A percentile compares a stretch with the other conserved stretches of the same genome.
phyloP scores from a whole-genome alignment of 1,284 basidiomycete species.

The Stereum hirsutum region DNA sequence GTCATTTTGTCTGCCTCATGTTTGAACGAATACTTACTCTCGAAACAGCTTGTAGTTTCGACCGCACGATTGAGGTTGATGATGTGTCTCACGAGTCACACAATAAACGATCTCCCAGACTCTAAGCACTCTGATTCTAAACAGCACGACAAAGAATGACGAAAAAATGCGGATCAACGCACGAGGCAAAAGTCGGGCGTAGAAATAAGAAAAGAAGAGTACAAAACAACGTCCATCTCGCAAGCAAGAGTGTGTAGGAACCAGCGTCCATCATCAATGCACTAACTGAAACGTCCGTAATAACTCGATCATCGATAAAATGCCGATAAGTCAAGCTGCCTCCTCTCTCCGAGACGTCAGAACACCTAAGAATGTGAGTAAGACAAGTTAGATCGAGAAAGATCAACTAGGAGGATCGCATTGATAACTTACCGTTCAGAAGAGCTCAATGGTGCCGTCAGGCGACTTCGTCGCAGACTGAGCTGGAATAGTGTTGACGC shows the following conservation, averaged over 20 bases:
- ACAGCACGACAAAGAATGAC: constrained; percentile 7
- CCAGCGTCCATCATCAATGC: constrained; percentile 2
- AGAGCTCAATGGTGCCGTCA: not conserved
- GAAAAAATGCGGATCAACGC: constrained; percentile 9
- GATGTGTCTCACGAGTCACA: too few species aligned
- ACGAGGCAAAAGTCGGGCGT: constrained; percentile 7
- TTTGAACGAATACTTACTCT: too few species aligned
- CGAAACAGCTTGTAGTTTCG: too few species aligned
- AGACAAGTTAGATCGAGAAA: not conserved
- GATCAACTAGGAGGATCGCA: not conserved
- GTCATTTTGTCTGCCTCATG: too few species aligned
- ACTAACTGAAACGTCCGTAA: not conserved
- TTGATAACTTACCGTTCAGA: not conserved
- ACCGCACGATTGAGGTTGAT: too few species aligned
- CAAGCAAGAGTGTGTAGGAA: constrained; percentile 1
- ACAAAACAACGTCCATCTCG: too few species aligned
- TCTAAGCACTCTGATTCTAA: constrained; percentile 3
- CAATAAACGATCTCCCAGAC: constrained; percentile 2
- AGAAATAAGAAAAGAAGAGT: constrained; percentile 12
- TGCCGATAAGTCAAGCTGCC: not conserved
- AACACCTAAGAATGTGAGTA: not conserved
- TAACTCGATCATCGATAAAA: too few species aligned
- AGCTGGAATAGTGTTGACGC: constrained; percentile 7
- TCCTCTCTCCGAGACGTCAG: not conserved
- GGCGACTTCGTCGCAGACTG: constrained; percentile 5